Conservation (phyloP, 257 asterid genomes). For the Ehretia macrophylla region DNA sequence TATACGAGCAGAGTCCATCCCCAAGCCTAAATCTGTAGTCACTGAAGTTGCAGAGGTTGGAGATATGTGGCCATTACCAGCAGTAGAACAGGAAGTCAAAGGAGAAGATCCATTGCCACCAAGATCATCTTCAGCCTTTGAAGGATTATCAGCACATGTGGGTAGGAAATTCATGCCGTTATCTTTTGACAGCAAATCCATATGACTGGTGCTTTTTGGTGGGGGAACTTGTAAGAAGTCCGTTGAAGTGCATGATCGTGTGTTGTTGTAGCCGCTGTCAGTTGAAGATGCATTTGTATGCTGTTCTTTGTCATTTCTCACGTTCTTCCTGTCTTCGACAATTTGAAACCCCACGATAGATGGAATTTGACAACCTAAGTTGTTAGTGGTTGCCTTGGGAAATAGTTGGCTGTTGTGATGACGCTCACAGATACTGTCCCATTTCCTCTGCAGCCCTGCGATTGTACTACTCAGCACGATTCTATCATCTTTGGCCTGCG, state of each 20-base stretch:
- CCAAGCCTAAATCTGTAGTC: slow-evolving; percentile 56
- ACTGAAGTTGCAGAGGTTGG: slow-evolving; percentile 61
- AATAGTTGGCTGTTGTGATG: slow-evolving; percentile 39
- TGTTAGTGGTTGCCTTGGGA: slow-evolving; percentile 23
- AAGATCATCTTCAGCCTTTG: slow-evolving; percentile 12
- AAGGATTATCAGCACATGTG: slow-evolving; percentile 23
- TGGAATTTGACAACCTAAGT: slow-evolving; percentile 32
- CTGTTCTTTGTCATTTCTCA: slow-evolving; percentile 18
- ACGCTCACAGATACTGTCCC: slow-evolving; percentile 59
- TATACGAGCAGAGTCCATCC: slow-evolving; percentile 25
- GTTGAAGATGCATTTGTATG: slow-evolving; percentile 29
- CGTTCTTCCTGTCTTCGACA: slow-evolving; percentile 27
- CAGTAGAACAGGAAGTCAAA: slow-evolving; percentile 24
- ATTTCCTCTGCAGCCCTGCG: slow-evolving; percentile 49
- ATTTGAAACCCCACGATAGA: slow-evolving; percentile 49
- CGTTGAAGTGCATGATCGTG: slow-evolving; percentile 21
- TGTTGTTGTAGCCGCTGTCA: slow-evolving; percentile 30
- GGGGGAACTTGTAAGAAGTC: slow-evolving; percentile 31
- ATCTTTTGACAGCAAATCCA: slow-evolving; percentile 23
- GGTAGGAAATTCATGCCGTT: slow-evolving; percentile 17
- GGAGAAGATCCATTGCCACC: slow-evolving; percentile 17
- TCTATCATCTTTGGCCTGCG: slow-evolving; percentile 82
- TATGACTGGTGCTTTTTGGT: slow-evolving; percentile 27
- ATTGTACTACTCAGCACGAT: slow-evolving; percentile 41
- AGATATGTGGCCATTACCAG: slow-evolving; percentile 30